Percentiles rank a stretch among this genome's conserved stretches.
Conservation (phyloP, 2,329 filamentous ascomycete genomes). For the Penicillium sp. region DNA sequence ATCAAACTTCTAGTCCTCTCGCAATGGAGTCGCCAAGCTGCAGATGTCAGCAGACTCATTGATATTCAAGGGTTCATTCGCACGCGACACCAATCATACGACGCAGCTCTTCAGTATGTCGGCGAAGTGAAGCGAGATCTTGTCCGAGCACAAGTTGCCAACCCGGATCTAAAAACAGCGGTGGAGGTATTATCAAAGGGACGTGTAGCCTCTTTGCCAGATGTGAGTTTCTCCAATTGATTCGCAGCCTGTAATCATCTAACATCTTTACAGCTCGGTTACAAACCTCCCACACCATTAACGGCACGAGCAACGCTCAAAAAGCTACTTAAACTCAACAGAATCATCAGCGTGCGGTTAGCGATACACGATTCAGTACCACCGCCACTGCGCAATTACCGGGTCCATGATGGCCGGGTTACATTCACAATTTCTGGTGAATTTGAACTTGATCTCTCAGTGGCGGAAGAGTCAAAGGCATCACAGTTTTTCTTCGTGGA, state of each 20-base stretch:
- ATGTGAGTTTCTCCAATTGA: constrained; percentile 46
- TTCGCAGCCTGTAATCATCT: constrained; percentile 11
- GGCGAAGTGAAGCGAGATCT: constrained; percentile 66
- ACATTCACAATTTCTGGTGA: constrained; percentile 77
- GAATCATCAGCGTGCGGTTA: constrained; percentile 70
- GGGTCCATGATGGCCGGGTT: constrained; percentile 73
- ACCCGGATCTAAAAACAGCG: constrained; percentile 84
- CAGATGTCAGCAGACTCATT: constrained; percentile 75
- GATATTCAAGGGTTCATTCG: constrained; percentile 72
- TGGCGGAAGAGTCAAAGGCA: constrained; percentile 72
- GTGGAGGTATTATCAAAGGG: constrained; percentile 74
- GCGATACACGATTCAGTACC: constrained; percentile 78
- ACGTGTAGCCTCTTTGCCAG: constrained; percentile 67
- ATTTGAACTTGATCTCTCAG: constrained; percentile 86
- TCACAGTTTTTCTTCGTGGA: constrained; percentile 93
- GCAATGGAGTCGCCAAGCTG: constrained; percentile 75
- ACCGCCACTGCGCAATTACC: constrained; percentile 65
- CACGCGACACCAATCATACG: constrained; percentile 53
- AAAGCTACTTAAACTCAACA: constrained; percentile 72
- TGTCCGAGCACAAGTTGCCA: constrained; percentile 65
- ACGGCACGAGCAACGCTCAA: constrained; percentile 63
- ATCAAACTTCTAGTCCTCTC: constrained; percentile 85
- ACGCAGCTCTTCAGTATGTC: constrained; percentile 53
- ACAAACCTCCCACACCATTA: constrained; percentile 64
- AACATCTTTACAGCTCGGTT: constrained; percentile 52